Conservation (phyloP, 2,329 filamentous ascomycete genomes). For the Thyridium curvatum region DNA sequence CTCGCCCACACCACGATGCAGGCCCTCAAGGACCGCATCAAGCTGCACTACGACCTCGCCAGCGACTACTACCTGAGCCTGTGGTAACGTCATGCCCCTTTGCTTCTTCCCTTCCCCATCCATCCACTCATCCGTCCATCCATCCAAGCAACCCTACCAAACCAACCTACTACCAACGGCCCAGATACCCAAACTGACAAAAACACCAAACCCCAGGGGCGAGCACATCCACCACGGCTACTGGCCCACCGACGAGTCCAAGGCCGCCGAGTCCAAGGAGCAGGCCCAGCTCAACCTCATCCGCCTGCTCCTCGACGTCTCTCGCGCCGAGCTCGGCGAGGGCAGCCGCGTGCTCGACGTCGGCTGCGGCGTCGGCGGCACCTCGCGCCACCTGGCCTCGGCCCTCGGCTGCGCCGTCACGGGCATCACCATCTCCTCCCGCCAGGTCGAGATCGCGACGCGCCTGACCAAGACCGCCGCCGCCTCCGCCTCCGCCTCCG, state of each 20-base stretch:
- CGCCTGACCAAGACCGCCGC: conserved; percentile 36
- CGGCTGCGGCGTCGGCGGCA: conserved; percentile 55
- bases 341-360: conserved; percentile 46
- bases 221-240: conserved; percentile 60
- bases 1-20: conserved; percentile 39
- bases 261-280: conserved; percentile 47
- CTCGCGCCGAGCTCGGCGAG: conserved; percentile 25
- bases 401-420: conserved; percentile 46
- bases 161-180: too few species aligned
- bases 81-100: too few species aligned
- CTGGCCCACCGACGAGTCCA: conserved; percentile 40
- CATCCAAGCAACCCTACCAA: conserved; percentile 1
- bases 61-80: conserved; percentile 57
- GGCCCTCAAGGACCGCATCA: conserved; percentile 50
- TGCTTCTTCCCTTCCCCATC: background rate
- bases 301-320: conserved; percentile 44
- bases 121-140: too few species aligned
- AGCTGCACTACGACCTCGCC: conserved; percentile 54
- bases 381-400: conserved; percentile 47
- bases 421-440: conserved; percentile 53
- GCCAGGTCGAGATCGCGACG: conserved; percentile 52
- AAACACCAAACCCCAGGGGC: too few species aligned
- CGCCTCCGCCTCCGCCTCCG: conserved; percentile 6
- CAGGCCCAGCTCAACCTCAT: conserved; percentile 52
- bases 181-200: background rate